phyloP scores from a whole-genome alignment of 164 flowering plant species.

The Magnolia sinica region DNA sequence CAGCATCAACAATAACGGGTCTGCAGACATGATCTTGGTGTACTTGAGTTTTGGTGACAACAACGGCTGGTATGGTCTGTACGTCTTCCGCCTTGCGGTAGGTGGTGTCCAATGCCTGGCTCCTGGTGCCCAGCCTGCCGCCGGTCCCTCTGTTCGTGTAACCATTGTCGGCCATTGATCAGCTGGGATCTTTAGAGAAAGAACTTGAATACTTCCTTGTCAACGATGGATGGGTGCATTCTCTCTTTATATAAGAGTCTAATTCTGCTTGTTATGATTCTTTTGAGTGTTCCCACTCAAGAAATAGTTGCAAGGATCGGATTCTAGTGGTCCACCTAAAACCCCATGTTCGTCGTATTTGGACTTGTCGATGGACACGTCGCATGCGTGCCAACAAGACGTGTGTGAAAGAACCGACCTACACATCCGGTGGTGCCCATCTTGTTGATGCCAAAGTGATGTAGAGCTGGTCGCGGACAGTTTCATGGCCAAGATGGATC shows the following conservation, averaged over 20 bases:
- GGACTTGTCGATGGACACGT: background rate
- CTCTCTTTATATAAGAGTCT: background rate
- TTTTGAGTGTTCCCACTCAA: background rate
- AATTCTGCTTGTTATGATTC: background rate
- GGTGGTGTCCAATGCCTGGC: constrained; percentile 5
- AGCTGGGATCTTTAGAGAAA: background rate
- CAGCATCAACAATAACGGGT: constrained; percentile 33
- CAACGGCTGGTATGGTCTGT: constrained; percentile 18
- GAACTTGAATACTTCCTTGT: background rate
- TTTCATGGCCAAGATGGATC: no score
- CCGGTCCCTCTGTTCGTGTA: constrained; percentile 6
- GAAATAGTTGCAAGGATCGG: background rate
- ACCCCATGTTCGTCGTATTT: background rate
- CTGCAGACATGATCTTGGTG: constrained; percentile 16
- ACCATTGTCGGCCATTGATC: constrained; percentile 16
- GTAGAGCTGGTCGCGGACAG: no score
- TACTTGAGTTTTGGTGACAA: constrained; percentile 3
- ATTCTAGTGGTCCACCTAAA: background rate
- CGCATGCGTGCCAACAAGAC: background rate
- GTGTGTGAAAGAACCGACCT: no score
- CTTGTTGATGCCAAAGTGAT: no score
- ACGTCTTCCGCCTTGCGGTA: constrained; percentile 4
- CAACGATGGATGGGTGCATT: background rate
- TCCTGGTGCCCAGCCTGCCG: background rate
- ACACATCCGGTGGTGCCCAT: no score